These are phyloP conservation scores for Isoetes engelmannii DNA, from an alignment of 83 land plant species.

Conservation along the genomic window DNA sequence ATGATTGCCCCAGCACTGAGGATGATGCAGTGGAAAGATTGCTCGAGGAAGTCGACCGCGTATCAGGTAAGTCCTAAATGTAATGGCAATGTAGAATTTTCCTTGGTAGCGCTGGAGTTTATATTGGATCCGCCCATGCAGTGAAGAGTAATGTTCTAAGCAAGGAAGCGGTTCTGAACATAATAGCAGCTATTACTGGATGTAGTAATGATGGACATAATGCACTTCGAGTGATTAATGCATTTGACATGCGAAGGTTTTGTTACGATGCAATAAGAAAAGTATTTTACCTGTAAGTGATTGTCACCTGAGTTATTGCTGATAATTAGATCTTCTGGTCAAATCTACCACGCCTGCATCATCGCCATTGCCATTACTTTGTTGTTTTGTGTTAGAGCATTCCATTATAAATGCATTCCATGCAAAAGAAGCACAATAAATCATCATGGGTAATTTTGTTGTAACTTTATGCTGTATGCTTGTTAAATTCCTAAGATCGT, in stretches of 20 bases:
- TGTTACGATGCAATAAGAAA: conserved; percentile 77
- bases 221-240: conserved; percentile 59
- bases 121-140: conserved; percentile 16
- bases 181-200: conserved; percentile 44
- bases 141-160: conserved; percentile 66
- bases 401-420: neutral
- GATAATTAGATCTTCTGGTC: too few species aligned
- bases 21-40: conserved; percentile 69
- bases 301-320: too few species aligned
- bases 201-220: conserved; percentile 17
- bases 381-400: neutral
- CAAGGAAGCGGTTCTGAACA: conserved; percentile 50
- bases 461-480: neutral
- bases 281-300: conserved; percentile 54
- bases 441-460: neutral
- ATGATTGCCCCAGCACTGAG: conserved; percentile 46
- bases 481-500: neutral
- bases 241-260: conserved; percentile 56
- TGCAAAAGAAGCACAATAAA: too few species aligned
- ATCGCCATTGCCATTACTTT: too few species aligned
- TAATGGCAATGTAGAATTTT: neutral
- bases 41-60: conserved; percentile 56
- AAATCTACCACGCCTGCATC: too few species aligned
- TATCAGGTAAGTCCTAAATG: conserved; percentile 33
- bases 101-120: neutral